These are phyloP conservation scores for Xylaria acuta DNA, from an alignment of 495 filamentous ascomycete species.

Conservation along the genomic window DNA sequence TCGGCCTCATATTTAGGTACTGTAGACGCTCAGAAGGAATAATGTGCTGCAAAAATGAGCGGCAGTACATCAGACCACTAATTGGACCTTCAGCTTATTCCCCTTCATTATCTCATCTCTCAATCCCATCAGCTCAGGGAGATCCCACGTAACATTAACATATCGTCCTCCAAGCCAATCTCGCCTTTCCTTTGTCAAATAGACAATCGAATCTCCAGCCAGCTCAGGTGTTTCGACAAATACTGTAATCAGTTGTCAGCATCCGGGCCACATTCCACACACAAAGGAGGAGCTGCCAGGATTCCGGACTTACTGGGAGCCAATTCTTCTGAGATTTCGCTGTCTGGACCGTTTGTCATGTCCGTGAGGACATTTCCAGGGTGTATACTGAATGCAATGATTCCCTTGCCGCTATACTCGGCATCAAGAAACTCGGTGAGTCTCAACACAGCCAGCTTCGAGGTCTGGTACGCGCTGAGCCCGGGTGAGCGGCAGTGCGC, in stretches of 20 bases:
- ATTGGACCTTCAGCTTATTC: conserved; percentile 54
- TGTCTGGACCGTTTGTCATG: conserved; percentile 39
- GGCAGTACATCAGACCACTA: conserved; percentile 38
- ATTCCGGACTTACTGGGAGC: conserved; percentile 5
- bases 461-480: conserved; percentile 49
- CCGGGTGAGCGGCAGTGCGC: conserved; percentile 42
- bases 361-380: conserved; percentile 58
- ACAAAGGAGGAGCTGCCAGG: neutral
- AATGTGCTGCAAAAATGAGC: neutral
- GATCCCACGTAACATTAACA: conserved; percentile 55
- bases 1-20: neutral
- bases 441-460: conserved; percentile 57
- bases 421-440: conserved; percentile 53
- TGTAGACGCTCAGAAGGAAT: neutral
- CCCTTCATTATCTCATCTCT: conserved; percentile 54
- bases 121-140: conserved; percentile 51
- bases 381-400: conserved; percentile 56
- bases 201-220: conserved; percentile 55
- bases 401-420: conserved; percentile 54
- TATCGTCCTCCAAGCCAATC: conserved; percentile 62
- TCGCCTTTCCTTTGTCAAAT: conserved; percentile 53
- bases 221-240: conserved; percentile 54
- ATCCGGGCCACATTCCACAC: conserved; percentile 3
- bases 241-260: conserved; percentile 28
- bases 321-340: neutral